Conservation (phyloP, 1,284 basidiomycete genomes). For the Neolentinus lepideus region DNA sequence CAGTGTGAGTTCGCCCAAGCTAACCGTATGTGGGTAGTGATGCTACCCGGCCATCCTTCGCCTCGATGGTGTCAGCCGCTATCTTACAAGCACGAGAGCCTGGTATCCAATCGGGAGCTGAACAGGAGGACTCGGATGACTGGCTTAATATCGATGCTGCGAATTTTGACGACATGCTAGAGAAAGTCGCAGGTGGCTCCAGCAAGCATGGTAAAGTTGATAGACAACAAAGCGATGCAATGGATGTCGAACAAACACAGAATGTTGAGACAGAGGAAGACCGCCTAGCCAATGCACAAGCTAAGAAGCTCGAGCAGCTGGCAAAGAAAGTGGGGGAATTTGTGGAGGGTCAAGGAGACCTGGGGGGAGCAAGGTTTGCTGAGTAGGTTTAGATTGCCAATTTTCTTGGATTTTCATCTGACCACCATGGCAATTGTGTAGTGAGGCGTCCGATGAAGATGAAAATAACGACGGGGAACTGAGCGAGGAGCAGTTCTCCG, state of each 20-base stretch:
- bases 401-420: conserved; percentile 7
- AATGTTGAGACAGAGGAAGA: conserved; percentile 35
- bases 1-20: no score
- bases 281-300: conserved; percentile 50
- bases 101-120: conserved; percentile 12
- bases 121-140: conserved; percentile 58
- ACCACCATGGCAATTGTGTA: conserved; percentile 17
- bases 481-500: conserved; percentile 36
- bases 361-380: conserved; percentile 82
- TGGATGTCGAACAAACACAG: conserved; percentile 38
- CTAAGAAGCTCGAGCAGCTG: conserved; percentile 62
- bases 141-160: conserved; percentile 67
- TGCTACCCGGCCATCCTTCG: conserved; percentile 63
- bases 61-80: conserved; percentile 60
- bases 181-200: conserved; percentile 28
- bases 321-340: conserved; percentile 84
- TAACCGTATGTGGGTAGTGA: conserved; percentile 30
- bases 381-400: conserved; percentile 52
- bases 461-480: conserved; percentile 27
- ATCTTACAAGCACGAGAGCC: conserved; percentile 31
- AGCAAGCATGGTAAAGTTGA: conserved; percentile 1
- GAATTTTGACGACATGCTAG: conserved; percentile 58
- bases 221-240: conserved; percentile 20
- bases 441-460: conserved; percentile 36
- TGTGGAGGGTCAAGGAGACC: conserved; percentile 79